Conservation (phyloP, 148 eudicot species). For the Pharnaceum exiguum region DNA sequence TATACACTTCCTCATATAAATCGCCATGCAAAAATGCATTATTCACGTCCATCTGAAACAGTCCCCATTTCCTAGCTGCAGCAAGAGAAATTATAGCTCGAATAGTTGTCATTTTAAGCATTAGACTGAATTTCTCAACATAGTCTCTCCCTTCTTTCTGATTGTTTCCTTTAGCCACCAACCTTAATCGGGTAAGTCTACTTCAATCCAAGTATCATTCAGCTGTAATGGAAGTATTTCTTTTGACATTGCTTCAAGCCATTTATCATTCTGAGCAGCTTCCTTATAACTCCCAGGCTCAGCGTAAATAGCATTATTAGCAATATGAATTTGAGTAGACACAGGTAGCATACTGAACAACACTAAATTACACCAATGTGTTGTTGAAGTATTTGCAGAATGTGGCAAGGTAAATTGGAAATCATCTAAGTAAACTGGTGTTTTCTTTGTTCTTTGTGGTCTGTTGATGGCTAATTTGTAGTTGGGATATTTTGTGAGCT, state of each 20-base stretch:
- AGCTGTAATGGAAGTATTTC: not conserved
- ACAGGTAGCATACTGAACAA: no score
- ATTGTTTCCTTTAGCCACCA: not conserved
- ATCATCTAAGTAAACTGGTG: no score
- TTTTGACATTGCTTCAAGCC: not conserved
- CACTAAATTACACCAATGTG: no score
- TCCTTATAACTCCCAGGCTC: no score
- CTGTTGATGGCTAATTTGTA: no score
- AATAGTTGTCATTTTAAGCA: not conserved
- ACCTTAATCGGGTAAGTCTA: no score
- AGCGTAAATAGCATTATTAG: no score
- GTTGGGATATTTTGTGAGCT: no score
- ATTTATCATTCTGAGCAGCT: not conserved
- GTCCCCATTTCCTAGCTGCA: not conserved
- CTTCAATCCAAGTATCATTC: not conserved
- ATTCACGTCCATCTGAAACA: not conserved
- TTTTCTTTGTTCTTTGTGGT: no score
- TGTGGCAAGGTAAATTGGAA: no score
- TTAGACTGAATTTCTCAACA: not conserved
- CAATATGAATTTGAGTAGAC: no score
- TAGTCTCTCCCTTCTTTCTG: not conserved
- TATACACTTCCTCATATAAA: not conserved
- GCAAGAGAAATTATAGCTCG: not conserved
- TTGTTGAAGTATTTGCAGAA: no score
- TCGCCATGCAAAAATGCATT: not conserved